A percentile compares a stretch with the other conserved stretches of the same genome.
Conservation (phyloP, 2,329 filamentous ascomycete genomes). For the Clarireedia homoeocarpa region DNA sequence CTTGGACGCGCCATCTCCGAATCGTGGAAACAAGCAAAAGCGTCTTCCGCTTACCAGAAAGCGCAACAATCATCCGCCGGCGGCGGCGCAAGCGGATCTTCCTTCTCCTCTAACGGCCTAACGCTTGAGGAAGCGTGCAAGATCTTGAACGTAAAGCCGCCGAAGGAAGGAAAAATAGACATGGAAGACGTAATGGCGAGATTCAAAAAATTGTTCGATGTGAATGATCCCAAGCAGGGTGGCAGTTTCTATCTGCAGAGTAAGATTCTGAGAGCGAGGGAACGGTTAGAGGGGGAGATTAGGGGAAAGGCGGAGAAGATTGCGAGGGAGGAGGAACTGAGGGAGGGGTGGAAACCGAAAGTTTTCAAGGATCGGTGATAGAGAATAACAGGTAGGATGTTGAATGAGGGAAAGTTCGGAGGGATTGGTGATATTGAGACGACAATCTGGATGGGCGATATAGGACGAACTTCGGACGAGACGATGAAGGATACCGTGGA, state of each 20-base stretch:
- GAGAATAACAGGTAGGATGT: background rate
- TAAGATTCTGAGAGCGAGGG: slow-evolving; percentile 85
- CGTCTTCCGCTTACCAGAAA: slow-evolving; percentile 73
- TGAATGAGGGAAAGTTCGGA: background rate
- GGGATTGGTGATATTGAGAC: background rate
- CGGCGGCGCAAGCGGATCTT: slow-evolving; percentile 23
- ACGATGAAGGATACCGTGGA: background rate
- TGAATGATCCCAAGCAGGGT: slow-evolving; percentile 90
- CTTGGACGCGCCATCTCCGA: slow-evolving; percentile 88
- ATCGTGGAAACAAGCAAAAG: slow-evolving; percentile 91
- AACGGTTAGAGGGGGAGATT: slow-evolving; percentile 85
- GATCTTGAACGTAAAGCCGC: slow-evolving; percentile 92
- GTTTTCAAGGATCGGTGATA: slow-evolving; percentile 74
- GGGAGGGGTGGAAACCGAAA: slow-evolving; percentile 90
- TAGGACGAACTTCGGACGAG: background rate
- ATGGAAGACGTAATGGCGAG: slow-evolving; percentile 72
- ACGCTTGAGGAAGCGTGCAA: slow-evolving; percentile 95
- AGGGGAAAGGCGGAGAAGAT: slow-evolving; percentile 62
- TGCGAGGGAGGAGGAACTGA: slow-evolving; percentile 67
- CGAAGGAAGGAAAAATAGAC: slow-evolving; percentile 67
- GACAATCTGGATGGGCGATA: background rate
- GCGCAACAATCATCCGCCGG: slow-evolving; percentile 54
- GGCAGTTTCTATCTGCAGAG: slow-evolving; percentile 98
- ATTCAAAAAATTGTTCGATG: slow-evolving; percentile 92
- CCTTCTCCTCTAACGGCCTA: slow-evolving; percentile 60